phyloP scores from a whole-genome alignment of 495 filamentous ascomycete genomes.

The Hyaloscypha hepaticicola region DNA sequence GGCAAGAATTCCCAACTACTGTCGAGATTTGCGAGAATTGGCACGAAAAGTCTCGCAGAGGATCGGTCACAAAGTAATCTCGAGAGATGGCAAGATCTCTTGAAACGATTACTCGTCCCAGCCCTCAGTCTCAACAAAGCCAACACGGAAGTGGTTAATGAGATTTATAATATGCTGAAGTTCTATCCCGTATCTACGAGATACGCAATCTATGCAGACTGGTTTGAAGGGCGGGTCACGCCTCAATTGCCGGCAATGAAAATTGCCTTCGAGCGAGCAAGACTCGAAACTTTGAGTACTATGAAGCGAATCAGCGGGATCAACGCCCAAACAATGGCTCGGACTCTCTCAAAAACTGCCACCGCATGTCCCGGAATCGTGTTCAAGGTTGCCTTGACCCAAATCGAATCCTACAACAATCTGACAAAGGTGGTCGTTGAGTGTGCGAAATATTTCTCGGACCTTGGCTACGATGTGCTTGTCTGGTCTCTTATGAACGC shows the following conservation, averaged over 20 bases:
- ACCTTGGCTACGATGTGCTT: slow-evolving; percentile 88
- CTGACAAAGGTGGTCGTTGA: slow-evolving; percentile 90
- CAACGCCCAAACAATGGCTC: slow-evolving; percentile 81
- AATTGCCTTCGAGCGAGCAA: slow-evolving; percentile 71
- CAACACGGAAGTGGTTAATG: slow-evolving; percentile 80
- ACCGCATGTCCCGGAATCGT: slow-evolving; percentile 87
- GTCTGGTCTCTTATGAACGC: slow-evolving; percentile 84
- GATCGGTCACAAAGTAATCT: slow-evolving; percentile 69
- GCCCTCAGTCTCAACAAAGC: slow-evolving; percentile 76
- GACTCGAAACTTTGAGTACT: slow-evolving; percentile 72
- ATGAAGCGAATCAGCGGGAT: slow-evolving; percentile 83
- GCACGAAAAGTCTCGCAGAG: slow-evolving; percentile 65
- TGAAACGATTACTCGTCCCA: slow-evolving; percentile 79
- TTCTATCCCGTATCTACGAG: slow-evolving; percentile 71
- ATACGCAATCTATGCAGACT: slow-evolving; percentile 91
- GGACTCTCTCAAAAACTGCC: slow-evolving; percentile 81
- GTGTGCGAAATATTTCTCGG: slow-evolving; percentile 89
- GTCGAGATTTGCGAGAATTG: slow-evolving; percentile 78
- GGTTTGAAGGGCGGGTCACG: slow-evolving; percentile 69
- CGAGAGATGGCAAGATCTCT: slow-evolving; percentile 74
- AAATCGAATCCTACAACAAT: slow-evolving; percentile 90
- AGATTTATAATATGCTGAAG: slow-evolving; percentile 79
- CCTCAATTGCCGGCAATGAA: slow-evolving; percentile 77
- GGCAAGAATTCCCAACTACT: slow-evolving; percentile 79
- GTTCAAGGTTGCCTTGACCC: slow-evolving; percentile 78